Conservation (phyloP, 2,329 filamentous ascomycete species). For the Stylonectria norvegica region DNA sequence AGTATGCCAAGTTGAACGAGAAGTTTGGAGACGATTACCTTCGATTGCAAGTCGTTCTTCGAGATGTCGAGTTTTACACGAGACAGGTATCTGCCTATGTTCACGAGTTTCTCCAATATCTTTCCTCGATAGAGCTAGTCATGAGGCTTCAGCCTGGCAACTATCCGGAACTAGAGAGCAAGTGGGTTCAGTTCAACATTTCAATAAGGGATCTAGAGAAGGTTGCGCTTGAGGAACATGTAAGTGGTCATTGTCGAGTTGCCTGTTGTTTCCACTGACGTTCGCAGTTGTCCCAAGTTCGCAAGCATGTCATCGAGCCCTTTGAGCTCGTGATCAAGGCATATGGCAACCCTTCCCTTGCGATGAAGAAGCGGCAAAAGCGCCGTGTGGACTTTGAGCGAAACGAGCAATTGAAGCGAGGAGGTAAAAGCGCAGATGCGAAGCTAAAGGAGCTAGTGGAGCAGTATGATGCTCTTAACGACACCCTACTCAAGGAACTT, state of each 20-base stretch:
- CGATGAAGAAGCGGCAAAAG: conserved; percentile 94
- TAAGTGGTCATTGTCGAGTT: conserved; percentile 43
- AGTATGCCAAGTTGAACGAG: conserved; percentile 77
- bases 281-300: conserved; percentile 58
- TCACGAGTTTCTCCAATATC: conserved; percentile 74
- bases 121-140: conserved; percentile 78
- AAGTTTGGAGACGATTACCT: conserved; percentile 91
- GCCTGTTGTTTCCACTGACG: conserved; percentile 5
- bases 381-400: conserved; percentile 86
- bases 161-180: conserved; percentile 83
- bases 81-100: conserved; percentile 78
- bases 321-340: conserved; percentile 75
- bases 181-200: conserved; percentile 88
- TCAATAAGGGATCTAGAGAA: conserved; percentile 83
- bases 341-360: conserved; percentile 78
- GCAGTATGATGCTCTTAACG: conserved; percentile 86
- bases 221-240: conserved; percentile 79
- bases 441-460: conserved; percentile 81
- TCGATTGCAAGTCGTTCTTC: conserved; percentile 83
- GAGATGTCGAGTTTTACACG: conserved; percentile 91
- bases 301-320: conserved; percentile 80
- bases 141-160: conserved; percentile 69
- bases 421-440: conserved; percentile 81
- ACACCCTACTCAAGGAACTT: conserved; percentile 88
- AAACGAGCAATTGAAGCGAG: conserved; percentile 71